Conservation (phyloP, 352 stramenopile genomes). For the Globisporangium camurandrum region DNA sequence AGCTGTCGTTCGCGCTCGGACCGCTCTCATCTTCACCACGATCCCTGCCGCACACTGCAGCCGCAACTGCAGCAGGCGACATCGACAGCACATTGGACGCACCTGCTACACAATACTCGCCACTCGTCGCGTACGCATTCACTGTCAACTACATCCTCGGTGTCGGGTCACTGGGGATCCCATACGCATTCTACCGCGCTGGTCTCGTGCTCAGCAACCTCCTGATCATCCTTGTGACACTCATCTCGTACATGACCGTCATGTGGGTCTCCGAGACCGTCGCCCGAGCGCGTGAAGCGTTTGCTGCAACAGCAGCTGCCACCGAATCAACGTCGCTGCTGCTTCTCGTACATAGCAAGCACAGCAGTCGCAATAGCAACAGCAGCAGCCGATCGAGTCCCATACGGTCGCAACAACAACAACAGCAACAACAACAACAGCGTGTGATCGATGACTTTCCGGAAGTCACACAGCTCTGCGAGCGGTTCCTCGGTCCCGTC, state of each 20-base stretch:
- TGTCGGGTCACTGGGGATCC: conserved; percentile 86
- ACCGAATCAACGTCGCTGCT: conserved; percentile 28
- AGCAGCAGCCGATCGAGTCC: too few relatives aligned
- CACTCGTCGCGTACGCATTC: conserved; percentile 80
- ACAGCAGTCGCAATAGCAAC: too few relatives aligned
- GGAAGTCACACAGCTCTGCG: conserved; percentile 73
- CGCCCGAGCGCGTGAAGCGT: conserved; percentile 41
- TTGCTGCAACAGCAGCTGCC: conserved; percentile 20
- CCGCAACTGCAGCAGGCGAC: conserved; percentile 2
- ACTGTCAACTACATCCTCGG: conserved; percentile 92
- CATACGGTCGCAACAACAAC: too few relatives aligned
- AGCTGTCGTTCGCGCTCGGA: conserved; percentile 38
- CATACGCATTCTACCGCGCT: conserved; percentile 79
- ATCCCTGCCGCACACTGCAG: background rate
- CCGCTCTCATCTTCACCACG: conserved; percentile 3
- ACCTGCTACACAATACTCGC: conserved; percentile 40
- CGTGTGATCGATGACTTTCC: conserved; percentile 61
- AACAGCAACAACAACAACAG: too few relatives aligned
- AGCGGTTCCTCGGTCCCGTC: conserved; percentile 53
- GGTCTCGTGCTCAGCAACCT: conserved; percentile 68
- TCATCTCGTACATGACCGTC: conserved; percentile 85
- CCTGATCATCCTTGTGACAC: conserved; percentile 72
- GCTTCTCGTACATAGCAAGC: too few relatives aligned
- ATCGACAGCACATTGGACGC: background rate
- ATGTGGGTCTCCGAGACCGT: conserved; percentile 85